These are phyloP conservation scores for Neurospora hispaniola DNA, from an alignment of 495 filamentous ascomycete species.

Conservation along the genomic window DNA sequence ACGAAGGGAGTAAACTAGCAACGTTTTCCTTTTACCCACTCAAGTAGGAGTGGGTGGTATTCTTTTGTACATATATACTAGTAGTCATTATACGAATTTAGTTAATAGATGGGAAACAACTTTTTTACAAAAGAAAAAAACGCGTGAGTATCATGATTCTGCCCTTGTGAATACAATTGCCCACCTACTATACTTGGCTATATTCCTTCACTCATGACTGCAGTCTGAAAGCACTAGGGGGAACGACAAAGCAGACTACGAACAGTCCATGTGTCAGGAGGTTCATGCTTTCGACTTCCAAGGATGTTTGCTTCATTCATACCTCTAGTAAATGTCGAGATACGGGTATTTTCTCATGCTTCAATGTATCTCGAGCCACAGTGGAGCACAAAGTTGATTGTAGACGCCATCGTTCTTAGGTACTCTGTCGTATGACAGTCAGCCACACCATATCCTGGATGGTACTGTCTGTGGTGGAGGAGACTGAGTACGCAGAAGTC, in stretches of 20 bases:
- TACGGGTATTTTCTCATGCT: neutral
- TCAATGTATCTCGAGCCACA: neutral
- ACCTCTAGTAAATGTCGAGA: neutral
- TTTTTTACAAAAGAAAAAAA: too few species aligned
- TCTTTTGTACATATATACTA: neutral
- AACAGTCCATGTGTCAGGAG: neutral
- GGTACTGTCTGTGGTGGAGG: too few species aligned
- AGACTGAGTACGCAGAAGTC: too few species aligned
- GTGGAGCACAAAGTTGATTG: too few species aligned
- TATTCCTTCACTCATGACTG: too few species aligned
- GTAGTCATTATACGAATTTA: neutral
- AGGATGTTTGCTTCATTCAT: neutral
- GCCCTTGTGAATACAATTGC: too few species aligned
- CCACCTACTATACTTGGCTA: too few species aligned
- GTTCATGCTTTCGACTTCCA: neutral
- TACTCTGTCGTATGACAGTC: neutral
- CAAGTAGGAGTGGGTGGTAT: neutral
- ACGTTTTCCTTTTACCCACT: neutral
- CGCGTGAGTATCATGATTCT: too few species aligned
- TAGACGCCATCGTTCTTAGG: neutral
- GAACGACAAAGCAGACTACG: neutral
- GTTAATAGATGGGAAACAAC: neutral
- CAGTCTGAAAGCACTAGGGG: neutral
- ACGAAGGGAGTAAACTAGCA: neutral
- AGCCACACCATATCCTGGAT: neutral